phyloP scores from a whole-genome alignment of 2,329 filamentous ascomycete species.

The Stemphylium lycopersici region DNA sequence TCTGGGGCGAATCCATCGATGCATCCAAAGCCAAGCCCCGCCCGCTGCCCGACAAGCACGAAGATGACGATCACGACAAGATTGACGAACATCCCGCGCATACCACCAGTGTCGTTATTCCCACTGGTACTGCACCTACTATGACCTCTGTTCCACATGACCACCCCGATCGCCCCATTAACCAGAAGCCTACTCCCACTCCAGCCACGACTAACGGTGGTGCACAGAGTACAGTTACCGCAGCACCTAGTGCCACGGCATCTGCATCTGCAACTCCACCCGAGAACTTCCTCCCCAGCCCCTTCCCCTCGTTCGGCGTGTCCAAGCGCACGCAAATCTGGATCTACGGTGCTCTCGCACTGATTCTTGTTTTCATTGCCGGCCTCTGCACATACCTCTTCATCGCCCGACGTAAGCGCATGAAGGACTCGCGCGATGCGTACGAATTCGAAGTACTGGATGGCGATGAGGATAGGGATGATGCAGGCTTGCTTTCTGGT shows the following conservation, averaged over 20 bases:
- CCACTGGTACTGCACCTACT: slow-evolving; percentile 54
- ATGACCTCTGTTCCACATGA: slow-evolving; percentile 53
- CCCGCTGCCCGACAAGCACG: slow-evolving; percentile 81
- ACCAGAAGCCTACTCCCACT: slow-evolving; percentile 58
- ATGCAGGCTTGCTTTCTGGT: slow-evolving; percentile 53
- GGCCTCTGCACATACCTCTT: slow-evolving; percentile 83
- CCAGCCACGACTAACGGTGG: slow-evolving; percentile 33
- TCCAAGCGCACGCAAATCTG: slow-evolving; percentile 87
- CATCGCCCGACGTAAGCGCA: slow-evolving; percentile 76
- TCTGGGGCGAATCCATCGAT: slow-evolving; percentile 91
- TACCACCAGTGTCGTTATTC: slow-evolving; percentile 62
- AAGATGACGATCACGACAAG: slow-evolving; percentile 79
- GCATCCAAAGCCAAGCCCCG: slow-evolving; percentile 72
- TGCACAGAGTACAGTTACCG: slow-evolving; percentile 22
- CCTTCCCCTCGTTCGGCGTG: slow-evolving; percentile 88
- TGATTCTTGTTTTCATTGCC: slow-evolving; percentile 83
- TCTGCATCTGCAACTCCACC: slow-evolving; percentile 33
- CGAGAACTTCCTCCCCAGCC: slow-evolving; percentile 74
- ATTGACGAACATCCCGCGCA: slow-evolving; percentile 63
- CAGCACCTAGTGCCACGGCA: slow-evolving; percentile 22
- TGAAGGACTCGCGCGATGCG: slow-evolving; percentile 76
- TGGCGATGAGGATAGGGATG: slow-evolving; percentile 72
- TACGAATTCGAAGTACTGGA: slow-evolving; percentile 96
- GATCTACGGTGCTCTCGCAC: slow-evolving; percentile 86
- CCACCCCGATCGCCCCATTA: slow-evolving; percentile 61